phyloP scores from a whole-genome alignment of 2,329 filamentous ascomycete species.

The Sporothrix humicola region DNA sequence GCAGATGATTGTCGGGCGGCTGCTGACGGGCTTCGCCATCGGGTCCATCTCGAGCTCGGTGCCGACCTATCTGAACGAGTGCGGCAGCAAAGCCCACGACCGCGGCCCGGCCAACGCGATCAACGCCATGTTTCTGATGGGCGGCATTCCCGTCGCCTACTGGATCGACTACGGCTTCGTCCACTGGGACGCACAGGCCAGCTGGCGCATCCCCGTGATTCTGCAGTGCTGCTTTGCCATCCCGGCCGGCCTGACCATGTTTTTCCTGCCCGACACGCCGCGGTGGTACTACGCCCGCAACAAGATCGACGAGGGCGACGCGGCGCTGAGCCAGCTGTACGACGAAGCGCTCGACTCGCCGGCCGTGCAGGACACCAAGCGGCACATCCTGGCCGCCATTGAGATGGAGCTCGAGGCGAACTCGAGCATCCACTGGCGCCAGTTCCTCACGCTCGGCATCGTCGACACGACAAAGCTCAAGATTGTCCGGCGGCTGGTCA shows the following conservation, averaged over 20 bases:
- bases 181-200: neutral
- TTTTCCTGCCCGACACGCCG: constrained; percentile 38
- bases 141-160: constrained; percentile 21
- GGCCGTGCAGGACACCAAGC: neutral
- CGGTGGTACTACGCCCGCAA: constrained; percentile 31
- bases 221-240: constrained; percentile 30
- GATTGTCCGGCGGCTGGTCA: constrained; percentile 3
- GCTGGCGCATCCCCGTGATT: constrained; percentile 18
- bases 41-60: constrained; percentile 22
- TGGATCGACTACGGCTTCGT: constrained; percentile 29
- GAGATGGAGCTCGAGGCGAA: constrained; percentile 24
- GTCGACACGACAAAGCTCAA: neutral
- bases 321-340: neutral
- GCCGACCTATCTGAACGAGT: constrained; percentile 23
- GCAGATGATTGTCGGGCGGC: constrained; percentile 18
- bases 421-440: constrained; percentile 14
- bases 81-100: neutral
- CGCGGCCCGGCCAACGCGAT: constrained; percentile 20
- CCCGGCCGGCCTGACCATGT: constrained; percentile 36
- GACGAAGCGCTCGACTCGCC: neutral
- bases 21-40: constrained; percentile 25
- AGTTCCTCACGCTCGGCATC: constrained; percentile 4
- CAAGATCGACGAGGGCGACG: constrained; percentile 26
- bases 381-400: constrained; percentile 20
- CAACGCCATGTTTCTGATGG: constrained; percentile 26